Evolutionary conservation across 371 early-diverging fungal species (phyloP).

Genomic region (Coemansia sp.): DNA sequence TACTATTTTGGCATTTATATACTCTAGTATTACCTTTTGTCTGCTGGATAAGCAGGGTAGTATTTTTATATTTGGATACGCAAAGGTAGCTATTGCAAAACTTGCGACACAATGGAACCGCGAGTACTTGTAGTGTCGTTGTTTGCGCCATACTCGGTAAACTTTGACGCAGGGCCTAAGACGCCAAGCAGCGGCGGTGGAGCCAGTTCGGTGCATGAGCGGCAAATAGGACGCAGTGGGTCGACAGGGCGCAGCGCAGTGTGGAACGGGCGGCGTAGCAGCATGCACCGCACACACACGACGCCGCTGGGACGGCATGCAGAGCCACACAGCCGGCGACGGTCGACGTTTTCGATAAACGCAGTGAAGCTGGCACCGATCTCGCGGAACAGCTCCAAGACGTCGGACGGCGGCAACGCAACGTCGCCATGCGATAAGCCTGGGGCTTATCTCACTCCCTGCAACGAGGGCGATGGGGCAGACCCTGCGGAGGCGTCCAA

Average conservation of each 20-base stretch:
- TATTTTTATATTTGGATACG: not conserved
- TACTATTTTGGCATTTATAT: not conserved
- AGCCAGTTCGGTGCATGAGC: slow-evolving; percentile 14
- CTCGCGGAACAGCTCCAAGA: slow-evolving; percentile 28
- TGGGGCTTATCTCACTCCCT: slow-evolving; percentile 9
- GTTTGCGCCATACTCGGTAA: slow-evolving; percentile 70
- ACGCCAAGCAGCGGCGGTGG: slow-evolving; percentile 1
- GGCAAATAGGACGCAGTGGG: slow-evolving; percentile 38
- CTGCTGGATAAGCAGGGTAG: not conserved
- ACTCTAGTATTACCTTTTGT: not conserved
- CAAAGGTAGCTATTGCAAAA: not conserved
- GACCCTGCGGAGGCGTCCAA: not conserved
- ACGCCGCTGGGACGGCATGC: slow-evolving; percentile 48
- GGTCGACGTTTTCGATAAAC: slow-evolving; percentile 40
- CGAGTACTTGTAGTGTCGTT: slow-evolving; percentile 68
- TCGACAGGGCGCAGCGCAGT: slow-evolving; percentile 43
- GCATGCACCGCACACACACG: slow-evolving; percentile 47
- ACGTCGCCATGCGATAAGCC: not conserved
- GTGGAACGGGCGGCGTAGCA: slow-evolving; percentile 52
- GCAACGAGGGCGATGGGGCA: slow-evolving; percentile 10
- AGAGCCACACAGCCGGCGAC: slow-evolving; percentile 49
- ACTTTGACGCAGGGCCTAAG: slow-evolving; percentile 51
- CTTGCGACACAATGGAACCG: slow-evolving; percentile 25
- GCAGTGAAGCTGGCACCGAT: slow-evolving; percentile 38
- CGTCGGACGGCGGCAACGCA: slow-evolving; percentile 2